Evolutionary conservation across 2,329 filamentous ascomycete species (phyloP).

Genomic region (Fonsecaea nubica): DNA sequence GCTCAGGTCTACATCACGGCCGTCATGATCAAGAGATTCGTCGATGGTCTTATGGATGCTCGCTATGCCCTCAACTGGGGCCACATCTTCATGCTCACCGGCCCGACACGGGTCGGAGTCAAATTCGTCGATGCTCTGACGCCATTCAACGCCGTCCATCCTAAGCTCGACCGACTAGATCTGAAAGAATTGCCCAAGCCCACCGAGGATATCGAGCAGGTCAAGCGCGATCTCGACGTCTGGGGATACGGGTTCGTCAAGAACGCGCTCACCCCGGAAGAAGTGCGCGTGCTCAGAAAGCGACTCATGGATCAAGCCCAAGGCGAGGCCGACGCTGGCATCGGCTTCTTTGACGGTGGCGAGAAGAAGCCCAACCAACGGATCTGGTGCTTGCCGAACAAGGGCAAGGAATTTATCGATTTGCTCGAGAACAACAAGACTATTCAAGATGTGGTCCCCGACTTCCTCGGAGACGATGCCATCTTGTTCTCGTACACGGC

Average conservation of each 20-base stretch:
- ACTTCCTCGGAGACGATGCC: constrained; percentile 19
- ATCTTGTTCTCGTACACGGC: constrained; percentile 24
- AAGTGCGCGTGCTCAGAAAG: constrained; percentile 9
- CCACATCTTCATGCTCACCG: constrained; percentile 15
- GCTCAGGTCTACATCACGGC: constrained; percentile 16
- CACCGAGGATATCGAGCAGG: constrained; percentile 20
- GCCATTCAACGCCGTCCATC: constrained; percentile 20
- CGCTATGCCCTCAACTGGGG: constrained; percentile 24
- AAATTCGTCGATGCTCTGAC: constrained; percentile 21
- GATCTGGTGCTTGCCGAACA: constrained; percentile 21
- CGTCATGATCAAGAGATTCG: constrained; percentile 21
- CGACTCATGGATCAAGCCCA: constrained; percentile 17
- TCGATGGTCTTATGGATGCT: constrained; percentile 18
- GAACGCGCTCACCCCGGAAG: constrained; percentile 17
- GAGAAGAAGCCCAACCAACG: constrained; percentile 23
- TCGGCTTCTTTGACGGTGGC: constrained; percentile 20
- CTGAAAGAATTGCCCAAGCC: constrained; percentile 13
- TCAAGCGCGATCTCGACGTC: constrained; percentile 17
- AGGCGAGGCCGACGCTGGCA: constrained; percentile 17
- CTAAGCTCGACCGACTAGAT: constrained; percentile 13
- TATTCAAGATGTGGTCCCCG: constrained; percentile 18
- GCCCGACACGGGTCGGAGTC: constrained; percentile 12
- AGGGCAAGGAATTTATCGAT: constrained; percentile 19
- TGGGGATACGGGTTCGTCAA: constrained; percentile 23
- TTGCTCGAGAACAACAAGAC: constrained; percentile 19